Conservation (phyloP, 257 asterid genomes). For the Lavandula angustifolia region DNA sequence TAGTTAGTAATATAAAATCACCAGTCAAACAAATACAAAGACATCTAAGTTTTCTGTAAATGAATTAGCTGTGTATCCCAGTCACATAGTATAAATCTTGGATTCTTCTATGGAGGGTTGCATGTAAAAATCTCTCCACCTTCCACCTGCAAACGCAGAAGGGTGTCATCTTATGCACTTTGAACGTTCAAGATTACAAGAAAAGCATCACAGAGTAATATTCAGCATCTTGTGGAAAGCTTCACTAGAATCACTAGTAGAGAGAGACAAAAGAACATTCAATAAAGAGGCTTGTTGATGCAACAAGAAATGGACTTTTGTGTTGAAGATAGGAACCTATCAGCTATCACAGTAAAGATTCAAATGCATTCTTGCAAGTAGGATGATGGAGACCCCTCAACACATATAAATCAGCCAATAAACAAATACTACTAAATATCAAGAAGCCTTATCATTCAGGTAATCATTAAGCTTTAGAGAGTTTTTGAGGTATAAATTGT, state of each 20-base stretch:
- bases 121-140: slow-evolving; percentile 22
- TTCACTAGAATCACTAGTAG: slow-evolving; percentile 18
- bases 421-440: slow-evolving; percentile 21
- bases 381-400: slow-evolving; percentile 43
- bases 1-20: slow-evolving; percentile 7
- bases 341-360: slow-evolving; percentile 32
- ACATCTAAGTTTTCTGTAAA: slow-evolving; percentile 26
- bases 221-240: too few species aligned
- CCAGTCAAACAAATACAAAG: slow-evolving; percentile 15
- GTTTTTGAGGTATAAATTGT: background rate
- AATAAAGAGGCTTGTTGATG: slow-evolving; percentile 12
- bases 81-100: slow-evolving; percentile 28
- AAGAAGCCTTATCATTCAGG: slow-evolving; percentile 31
- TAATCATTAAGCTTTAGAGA: slow-evolving; percentile 16
- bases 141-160: slow-evolving; percentile 36
- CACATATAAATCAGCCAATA: slow-evolving; percentile 25
- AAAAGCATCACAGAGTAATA: background rate
- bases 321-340: slow-evolving; percentile 37
- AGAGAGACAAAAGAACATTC: slow-evolving; percentile 24
- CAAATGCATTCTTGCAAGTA: slow-evolving; percentile 44
- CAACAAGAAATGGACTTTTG: slow-evolving; percentile 38
- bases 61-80: slow-evolving; percentile 31
- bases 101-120: background rate
- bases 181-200: background rate
- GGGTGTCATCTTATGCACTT: background rate